Percentiles rank a stretch among this genome's conserved stretches.
These are phyloP conservation scores for Chaetomium cochliodes DNA, from an alignment of 495 filamentous ascomycete genomes.

Conservation along the genomic window DNA sequence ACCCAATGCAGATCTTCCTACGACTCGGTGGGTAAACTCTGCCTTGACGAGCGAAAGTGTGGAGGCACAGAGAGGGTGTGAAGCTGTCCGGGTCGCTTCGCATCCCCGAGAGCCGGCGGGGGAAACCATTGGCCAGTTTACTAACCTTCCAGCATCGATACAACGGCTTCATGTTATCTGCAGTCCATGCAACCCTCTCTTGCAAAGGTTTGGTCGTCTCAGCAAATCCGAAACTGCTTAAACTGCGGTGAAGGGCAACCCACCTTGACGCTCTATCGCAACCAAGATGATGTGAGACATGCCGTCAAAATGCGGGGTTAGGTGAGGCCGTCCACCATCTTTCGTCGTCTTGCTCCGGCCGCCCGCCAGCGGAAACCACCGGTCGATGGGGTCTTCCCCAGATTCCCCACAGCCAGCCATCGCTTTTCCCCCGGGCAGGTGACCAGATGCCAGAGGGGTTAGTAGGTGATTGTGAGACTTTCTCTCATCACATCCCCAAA, in stretches of 20 bases:
- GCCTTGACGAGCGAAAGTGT: no score
- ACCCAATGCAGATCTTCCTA: neutral
- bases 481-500: no score
- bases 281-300: no score
- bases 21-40: neutral
- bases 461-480: no score
- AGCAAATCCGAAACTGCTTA: neutral
- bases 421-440: no score
- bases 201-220: neutral
- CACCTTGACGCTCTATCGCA: no score
- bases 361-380: neutral
- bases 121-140: neutral
- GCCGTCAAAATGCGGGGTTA: no score
- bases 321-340: neutral
- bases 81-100: constrained; percentile 1
- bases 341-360: neutral
- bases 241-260: no score
- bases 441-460: no score
- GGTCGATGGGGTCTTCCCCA: neutral
- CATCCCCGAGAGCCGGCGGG: neutral
- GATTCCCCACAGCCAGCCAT: neutral
- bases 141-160: neutral
- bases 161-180: no score
- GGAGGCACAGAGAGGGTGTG: neutral
- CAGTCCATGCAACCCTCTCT: neutral